These are phyloP conservation scores for Eutrema yunnanense DNA, from an alignment of 345 rosid species.

Conservation along the genomic window DNA sequence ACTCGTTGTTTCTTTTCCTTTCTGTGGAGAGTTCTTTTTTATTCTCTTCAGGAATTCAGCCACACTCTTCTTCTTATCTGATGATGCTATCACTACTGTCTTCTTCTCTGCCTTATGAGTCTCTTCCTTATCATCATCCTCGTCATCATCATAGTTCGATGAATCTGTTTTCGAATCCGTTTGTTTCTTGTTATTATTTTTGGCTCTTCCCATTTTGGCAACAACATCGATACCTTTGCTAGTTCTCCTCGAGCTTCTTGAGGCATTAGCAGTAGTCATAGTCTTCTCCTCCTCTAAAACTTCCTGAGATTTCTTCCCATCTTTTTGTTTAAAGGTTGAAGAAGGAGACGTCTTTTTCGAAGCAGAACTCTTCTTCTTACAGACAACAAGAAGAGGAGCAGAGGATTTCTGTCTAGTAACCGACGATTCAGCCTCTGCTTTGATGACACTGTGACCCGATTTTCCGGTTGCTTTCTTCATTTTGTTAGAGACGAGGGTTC, in stretches of 20 bases:
- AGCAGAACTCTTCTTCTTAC: slow-evolving; percentile 50
- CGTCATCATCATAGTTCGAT: slow-evolving; percentile 1
- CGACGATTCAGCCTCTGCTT: slow-evolving; percentile 31
- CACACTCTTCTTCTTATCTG: slow-evolving; percentile 55
- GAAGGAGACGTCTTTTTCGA: slow-evolving; percentile 38
- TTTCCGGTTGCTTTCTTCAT: slow-evolving; percentile 23
- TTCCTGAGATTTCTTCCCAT: slow-evolving; percentile 20
- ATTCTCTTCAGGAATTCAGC: slow-evolving; percentile 69
- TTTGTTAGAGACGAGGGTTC: slow-evolving; percentile 35
- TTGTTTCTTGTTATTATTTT: slow-evolving; percentile 6
- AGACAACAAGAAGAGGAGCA: slow-evolving; percentile 42
- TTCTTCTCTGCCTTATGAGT: slow-evolving; percentile 30
- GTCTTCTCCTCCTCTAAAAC: slow-evolving; percentile 40
- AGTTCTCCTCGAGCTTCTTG: slow-evolving; percentile 55
- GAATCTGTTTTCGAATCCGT: slow-evolving; percentile 15
- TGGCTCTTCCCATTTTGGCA: slow-evolving; percentile 5
- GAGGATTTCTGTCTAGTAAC: slow-evolving; percentile 39
- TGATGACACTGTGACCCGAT: not conserved
- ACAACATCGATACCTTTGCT: slow-evolving; percentile 23
- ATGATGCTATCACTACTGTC: slow-evolving; percentile 12
- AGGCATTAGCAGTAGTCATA: slow-evolving; percentile 28
- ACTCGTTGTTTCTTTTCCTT: slow-evolving; percentile 24
- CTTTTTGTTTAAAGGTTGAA: slow-evolving; percentile 29
- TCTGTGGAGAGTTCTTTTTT: slow-evolving; percentile 45
- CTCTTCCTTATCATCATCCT: slow-evolving; percentile 30